phyloP scores from a whole-genome alignment of 2,329 filamentous ascomycete genomes.

The Neopestalotiopsis sp. region DNA sequence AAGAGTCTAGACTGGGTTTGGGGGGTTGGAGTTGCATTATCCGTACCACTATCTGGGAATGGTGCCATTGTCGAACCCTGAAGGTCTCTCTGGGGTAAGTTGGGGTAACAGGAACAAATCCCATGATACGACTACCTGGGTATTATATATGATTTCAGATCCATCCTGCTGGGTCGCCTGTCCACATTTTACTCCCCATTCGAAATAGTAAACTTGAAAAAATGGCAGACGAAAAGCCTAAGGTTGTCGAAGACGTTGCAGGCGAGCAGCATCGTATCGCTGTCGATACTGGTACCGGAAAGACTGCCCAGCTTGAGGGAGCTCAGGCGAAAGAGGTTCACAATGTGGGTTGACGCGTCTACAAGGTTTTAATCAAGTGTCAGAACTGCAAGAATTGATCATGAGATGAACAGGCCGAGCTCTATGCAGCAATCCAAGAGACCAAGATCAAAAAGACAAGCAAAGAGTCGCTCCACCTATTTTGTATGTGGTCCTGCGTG shows the following conservation, averaged over 20 bases:
- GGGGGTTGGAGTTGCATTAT: background rate
- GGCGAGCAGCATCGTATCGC: slow-evolving; percentile 11
- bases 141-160: background rate
- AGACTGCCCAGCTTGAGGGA: slow-evolving; percentile 33
- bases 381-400: background rate
- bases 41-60: background rate
- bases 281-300: slow-evolving; percentile 33
- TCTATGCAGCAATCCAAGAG: slow-evolving; percentile 52
- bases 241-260: background rate
- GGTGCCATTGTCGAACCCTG: background rate
- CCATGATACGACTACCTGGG: background rate
- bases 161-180: background rate
- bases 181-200: background rate
- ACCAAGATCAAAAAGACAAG: slow-evolving; percentile 48
- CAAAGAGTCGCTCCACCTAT: slow-evolving; percentile 46
- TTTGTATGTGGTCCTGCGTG: slow-evolving; percentile 34
- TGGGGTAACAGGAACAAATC: background rate
- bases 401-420: slow-evolving; percentile 44
- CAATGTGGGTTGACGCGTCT: slow-evolving; percentile 39
- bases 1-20: background rate
- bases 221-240: background rate
- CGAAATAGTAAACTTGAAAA: background rate
- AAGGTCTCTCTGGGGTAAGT: background rate
- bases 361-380: background rate
- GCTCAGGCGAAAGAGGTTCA: slow-evolving; percentile 46